Conservation (phyloP, 345 rosid genomes). For the Balakata baccata region DNA sequence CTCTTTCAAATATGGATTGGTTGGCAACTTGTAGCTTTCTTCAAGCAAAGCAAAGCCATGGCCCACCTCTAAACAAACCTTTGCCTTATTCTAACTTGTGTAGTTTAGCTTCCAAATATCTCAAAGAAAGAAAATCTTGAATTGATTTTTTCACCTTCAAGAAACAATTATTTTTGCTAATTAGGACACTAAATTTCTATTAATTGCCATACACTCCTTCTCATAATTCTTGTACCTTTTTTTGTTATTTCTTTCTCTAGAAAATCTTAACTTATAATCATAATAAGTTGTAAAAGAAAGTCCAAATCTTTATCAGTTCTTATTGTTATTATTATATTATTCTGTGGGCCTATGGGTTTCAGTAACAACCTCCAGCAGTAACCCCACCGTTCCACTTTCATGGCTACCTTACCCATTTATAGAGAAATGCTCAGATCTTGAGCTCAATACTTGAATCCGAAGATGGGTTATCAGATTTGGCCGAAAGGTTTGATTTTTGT, state of each 20-base stretch:
- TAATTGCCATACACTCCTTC: too few species aligned
- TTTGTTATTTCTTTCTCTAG: too few species aligned
- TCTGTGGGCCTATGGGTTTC: background rate
- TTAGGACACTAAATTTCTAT: too few species aligned
- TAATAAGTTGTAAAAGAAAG: too few species aligned
- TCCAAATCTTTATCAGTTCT: background rate
- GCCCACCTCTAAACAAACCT: background rate
- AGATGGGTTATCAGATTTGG: conserved; percentile 40
- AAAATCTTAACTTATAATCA: too few species aligned
- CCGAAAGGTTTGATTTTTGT: conserved; percentile 32
- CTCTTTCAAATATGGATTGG: background rate
- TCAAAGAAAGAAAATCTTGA: background rate
- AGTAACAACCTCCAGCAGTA: background rate
- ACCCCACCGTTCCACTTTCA: conserved; percentile 11
- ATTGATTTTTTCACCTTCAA: too few species aligned
- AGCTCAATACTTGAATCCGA: conserved; percentile 6
- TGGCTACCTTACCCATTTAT: conserved; percentile 12
- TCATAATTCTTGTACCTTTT: too few species aligned
- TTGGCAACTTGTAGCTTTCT: background rate
- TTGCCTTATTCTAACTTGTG: background rate
- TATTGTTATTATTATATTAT: background rate
- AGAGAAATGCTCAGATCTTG: conserved; percentile 22
- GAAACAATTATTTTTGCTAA: too few species aligned
- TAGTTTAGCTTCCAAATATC: background rate
- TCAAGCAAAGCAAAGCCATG: conserved; percentile 14